Evolutionary conservation across 139 green algal genomes (phyloP).

Genomic region (Chlorella sp.): DNA sequence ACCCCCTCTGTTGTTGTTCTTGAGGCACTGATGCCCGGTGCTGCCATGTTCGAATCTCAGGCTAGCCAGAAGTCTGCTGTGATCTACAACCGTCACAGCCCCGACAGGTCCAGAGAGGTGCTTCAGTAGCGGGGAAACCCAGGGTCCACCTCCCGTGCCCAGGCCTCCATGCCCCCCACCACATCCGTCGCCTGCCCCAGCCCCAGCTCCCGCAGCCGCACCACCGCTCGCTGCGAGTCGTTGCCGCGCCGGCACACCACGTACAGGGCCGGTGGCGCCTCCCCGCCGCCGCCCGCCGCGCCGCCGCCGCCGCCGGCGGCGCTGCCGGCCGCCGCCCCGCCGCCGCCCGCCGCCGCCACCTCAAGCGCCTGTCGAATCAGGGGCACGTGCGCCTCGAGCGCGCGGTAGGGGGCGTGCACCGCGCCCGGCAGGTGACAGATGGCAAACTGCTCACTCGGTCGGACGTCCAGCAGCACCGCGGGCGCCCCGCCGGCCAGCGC

Average conservation of each 20-base stretch:
- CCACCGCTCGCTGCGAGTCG: constrained; percentile 86
- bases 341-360: background rate
- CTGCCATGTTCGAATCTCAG: no score
- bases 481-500: constrained; percentile 1
- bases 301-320: constrained; percentile 39
- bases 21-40: no score
- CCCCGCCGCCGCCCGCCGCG: background rate
- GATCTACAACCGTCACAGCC: no score
- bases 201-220: constrained; percentile 61
- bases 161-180: constrained; percentile 79
- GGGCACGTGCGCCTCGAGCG: background rate
- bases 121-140: constrained; percentile 29
- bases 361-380: constrained; percentile 5
- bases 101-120: no score
- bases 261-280: constrained; percentile 43
- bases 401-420: constrained; percentile 11
- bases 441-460: constrained; percentile 72
- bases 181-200: constrained; percentile 71
- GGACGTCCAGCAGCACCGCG: constrained; percentile 78
- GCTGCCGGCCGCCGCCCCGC: background rate
- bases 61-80: no score
- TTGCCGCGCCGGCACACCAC: constrained; percentile 94
- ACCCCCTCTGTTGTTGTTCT: no score
- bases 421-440: constrained; percentile 52
- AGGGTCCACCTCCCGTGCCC: constrained; percentile 50